Conservation (phyloP, 2,329 filamentous ascomycete genomes). For the Fusarium protoensiforme region DNA sequence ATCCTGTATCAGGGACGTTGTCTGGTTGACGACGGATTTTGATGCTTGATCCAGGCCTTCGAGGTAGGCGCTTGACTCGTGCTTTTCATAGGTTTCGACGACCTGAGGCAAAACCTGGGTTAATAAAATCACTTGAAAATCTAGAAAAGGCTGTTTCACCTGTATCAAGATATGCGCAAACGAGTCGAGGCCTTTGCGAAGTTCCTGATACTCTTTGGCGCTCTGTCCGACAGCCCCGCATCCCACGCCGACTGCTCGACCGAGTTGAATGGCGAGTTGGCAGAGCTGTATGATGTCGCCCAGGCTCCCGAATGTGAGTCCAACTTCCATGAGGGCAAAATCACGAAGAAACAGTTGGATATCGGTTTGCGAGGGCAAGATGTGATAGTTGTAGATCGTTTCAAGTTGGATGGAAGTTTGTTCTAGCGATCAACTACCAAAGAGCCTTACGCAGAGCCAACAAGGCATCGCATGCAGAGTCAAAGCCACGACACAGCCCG, state of each 20-base stretch:
- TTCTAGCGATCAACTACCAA: background rate
- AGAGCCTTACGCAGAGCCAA: background rate
- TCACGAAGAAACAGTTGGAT: accelerated
- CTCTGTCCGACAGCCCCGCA: background rate
- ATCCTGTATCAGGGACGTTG: background rate
- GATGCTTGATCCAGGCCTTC: background rate
- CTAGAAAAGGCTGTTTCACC: background rate
- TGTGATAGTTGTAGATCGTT: background rate
- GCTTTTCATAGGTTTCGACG: background rate
- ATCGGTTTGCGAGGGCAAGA: background rate
- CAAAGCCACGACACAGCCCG: background rate
- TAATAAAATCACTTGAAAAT: background rate
- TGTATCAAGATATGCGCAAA: background rate
- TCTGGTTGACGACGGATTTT: background rate
- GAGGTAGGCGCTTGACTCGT: background rate
- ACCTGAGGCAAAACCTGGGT: background rate
- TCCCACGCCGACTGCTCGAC: background rate
- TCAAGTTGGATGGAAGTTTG: background rate
- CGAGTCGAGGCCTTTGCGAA: accelerated
- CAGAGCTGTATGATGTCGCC: background rate
- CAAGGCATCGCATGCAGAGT: background rate
- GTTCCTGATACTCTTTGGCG: background rate
- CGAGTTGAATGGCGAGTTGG: background rate
- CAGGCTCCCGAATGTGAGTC: background rate
- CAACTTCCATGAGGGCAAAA: background rate